Evolutionary conservation across 2,329 filamentous ascomycete genomes (phyloP).

Genomic region (Waltergamsia citrina): DNA sequence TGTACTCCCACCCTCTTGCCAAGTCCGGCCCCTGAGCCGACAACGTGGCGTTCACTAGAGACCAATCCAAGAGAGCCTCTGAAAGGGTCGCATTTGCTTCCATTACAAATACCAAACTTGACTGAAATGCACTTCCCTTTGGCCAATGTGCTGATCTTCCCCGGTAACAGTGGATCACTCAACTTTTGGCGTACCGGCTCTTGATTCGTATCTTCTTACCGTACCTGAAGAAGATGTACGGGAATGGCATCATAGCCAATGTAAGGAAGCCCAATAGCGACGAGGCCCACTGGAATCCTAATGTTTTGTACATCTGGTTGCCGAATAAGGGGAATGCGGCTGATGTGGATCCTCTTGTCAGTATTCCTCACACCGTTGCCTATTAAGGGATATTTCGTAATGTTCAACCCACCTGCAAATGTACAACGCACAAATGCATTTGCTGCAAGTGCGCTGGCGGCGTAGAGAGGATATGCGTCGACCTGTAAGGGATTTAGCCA

Average conservation of each 20-base stretch:
- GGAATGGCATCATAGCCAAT: conserved; percentile 53
- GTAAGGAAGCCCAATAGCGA: conserved; percentile 52
- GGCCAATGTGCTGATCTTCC: too few relatives aligned
- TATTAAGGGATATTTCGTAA: neutral
- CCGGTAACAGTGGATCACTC: conserved; percentile 2
- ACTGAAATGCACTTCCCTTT: too few relatives aligned
- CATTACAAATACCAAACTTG: too few relatives aligned
- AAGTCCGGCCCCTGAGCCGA: conserved; percentile 1
- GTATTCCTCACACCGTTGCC: neutral
- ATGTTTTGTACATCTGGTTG: conserved; percentile 58
- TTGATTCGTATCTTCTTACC: conserved; percentile 46
- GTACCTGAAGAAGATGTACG: conserved; percentile 52
- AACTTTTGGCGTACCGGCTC: conserved; percentile 41
- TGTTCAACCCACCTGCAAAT: conserved; percentile 51
- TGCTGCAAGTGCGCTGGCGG: conserved; percentile 70
- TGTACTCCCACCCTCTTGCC: conserved; percentile 1
- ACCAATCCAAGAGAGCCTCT: neutral
- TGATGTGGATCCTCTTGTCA: conserved; percentile 12
- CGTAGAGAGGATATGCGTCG: conserved; percentile 68
- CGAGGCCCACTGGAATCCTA: conserved; percentile 64
- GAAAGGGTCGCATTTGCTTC: too few relatives aligned
- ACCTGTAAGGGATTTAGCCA: too few relatives aligned
- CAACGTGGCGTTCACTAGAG: neutral
- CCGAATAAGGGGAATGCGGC: conserved; percentile 72
- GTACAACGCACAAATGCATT: conserved; percentile 71